Evolutionary conservation across 2,329 filamentous ascomycete species (phyloP).

Genomic region (Tolypocladium tropicale): DNA sequence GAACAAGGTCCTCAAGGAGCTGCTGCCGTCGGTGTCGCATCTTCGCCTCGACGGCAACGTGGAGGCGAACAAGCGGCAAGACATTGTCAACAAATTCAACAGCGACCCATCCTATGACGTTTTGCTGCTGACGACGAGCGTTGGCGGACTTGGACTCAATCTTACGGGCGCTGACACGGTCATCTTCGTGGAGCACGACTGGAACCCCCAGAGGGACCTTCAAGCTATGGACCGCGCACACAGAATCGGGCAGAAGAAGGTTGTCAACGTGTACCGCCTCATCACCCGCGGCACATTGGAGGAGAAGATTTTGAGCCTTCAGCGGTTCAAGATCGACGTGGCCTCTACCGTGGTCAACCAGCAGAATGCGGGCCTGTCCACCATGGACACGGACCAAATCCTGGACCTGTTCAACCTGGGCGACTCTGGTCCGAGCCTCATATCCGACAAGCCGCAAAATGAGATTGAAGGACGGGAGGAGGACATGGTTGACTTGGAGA

Average conservation of each 20-base stretch:
- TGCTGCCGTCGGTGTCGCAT: slow-evolving; percentile 88
- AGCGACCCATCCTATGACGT: slow-evolving; percentile 95
- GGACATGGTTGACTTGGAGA: slow-evolving; percentile 88
- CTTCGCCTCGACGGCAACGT: slow-evolving; percentile 90
- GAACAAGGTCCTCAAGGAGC: slow-evolving; percentile 77
- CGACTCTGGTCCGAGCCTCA: slow-evolving; percentile 59
- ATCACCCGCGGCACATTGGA: slow-evolving; percentile 93
- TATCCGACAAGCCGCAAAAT: slow-evolving; percentile 49
- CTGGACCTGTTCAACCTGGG: slow-evolving; percentile 91
- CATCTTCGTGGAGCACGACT: slow-evolving; percentile 98
- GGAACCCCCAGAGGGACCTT: slow-evolving; percentile 98
- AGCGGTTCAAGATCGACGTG: slow-evolving; percentile 99
- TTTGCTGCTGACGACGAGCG: slow-evolving; percentile 84
- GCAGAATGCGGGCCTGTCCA: slow-evolving; percentile 86
- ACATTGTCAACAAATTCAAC: slow-evolving; percentile 98
- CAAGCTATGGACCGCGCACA: slow-evolving; percentile 99
- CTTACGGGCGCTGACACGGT: slow-evolving; percentile 95
- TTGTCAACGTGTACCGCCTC: slow-evolving; percentile 95
- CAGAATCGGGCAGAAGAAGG: slow-evolving; percentile 98
- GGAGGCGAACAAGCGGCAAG: slow-evolving; percentile 86
- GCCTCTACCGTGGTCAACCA: slow-evolving; percentile 98
- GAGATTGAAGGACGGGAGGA: slow-evolving; percentile 55
- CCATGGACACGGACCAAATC: slow-evolving; percentile 98
- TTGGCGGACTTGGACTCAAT: slow-evolving; percentile 89
- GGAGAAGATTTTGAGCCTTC: slow-evolving; percentile 95